Conservation (phyloP, 495 filamentous ascomycete species). For the Penicillium fimorum region DNA sequence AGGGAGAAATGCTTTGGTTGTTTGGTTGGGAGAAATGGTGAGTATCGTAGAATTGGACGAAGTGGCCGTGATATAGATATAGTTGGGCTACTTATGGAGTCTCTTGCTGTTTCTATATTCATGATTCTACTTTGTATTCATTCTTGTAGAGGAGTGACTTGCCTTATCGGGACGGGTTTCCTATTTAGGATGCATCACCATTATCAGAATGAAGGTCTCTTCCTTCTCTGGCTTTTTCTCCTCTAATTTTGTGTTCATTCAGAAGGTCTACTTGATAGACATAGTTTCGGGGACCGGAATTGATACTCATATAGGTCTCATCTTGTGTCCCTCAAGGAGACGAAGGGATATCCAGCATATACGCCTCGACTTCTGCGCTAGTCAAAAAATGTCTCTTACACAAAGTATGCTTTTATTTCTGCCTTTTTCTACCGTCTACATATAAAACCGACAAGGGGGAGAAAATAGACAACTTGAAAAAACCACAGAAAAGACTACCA, state of each 20-base stretch:
- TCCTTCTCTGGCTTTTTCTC: background rate
- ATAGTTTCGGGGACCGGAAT: too few relatives aligned
- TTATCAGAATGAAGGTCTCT: background rate
- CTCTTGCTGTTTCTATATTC: constrained; percentile 7
- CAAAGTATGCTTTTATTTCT: too few relatives aligned
- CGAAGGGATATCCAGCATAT: too few relatives aligned
- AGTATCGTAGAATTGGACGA: background rate
- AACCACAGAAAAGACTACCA: too few relatives aligned
- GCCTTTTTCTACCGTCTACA: too few relatives aligned
- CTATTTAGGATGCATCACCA: background rate
- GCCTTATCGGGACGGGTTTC: constrained; percentile 3
- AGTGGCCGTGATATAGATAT: constrained; percentile 12
- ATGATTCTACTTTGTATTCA: background rate
- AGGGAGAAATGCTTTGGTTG: background rate
- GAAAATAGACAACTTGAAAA: too few relatives aligned
- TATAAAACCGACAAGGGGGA: too few relatives aligned
- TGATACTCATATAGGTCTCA: too few relatives aligned
- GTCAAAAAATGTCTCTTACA: too few relatives aligned
- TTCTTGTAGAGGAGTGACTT: constrained; percentile 4
- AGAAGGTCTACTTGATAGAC: background rate
- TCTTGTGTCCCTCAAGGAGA: too few relatives aligned
- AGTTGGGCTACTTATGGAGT: constrained; percentile 7
- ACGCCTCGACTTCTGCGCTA: too few relatives aligned
- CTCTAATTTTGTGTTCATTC: background rate
- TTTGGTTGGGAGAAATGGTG: background rate